Evolutionary conservation across 1,284 basidiomycete species (phyloP), one percentile per base, ranked within the genome.

Genomic region (Chalciporus sp.): DNA sequence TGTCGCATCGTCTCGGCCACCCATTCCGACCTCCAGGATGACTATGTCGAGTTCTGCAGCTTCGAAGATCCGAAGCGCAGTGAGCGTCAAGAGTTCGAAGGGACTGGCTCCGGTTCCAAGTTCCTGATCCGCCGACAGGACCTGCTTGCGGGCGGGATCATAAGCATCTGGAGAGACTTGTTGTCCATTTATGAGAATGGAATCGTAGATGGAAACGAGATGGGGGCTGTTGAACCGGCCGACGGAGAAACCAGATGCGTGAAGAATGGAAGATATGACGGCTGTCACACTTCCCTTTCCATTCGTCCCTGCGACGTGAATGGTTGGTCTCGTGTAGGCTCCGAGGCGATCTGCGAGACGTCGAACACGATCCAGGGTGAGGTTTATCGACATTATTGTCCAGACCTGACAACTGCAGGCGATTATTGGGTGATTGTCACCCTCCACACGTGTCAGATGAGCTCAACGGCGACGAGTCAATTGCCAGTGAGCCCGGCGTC

Each of bases 271-370:
- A 4, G 93, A 85, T 12, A 98, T 74, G 49, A 95, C 78, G 2
- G 90, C 88, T 8, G 93, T 88, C 10, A 95, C 92, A 56, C 90
- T 95, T 27, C 97, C 97, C 72, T 99, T 99, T 28, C 96, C 96
- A 72, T 99, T 99, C 0, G 97, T 99, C 0, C 97, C 96, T 4
- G 94, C 88, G 49, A 99, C 82, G 67, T 99, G 97, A 37, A 95
- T 81, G 1, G 95, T 93, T 0, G 95, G 95, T 2, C 93, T 83
- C 0, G 76, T 82, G 63, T 90, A 86, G 0, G 80, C 75, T 0
- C 85, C 86, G 2, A 98, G 77, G 50, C 78, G 69, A 5, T 67
- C 57, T 48, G 89, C 78, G 2, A 97, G 77, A 6, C 60, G 71
- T 20, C 68, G 68, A 61, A 98, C 86, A 5, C 93, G 84, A 39